Base-by-base conservation (phyloP, 768 basidiomycete species). In the Hydnomerulius pinastri region DNA sequence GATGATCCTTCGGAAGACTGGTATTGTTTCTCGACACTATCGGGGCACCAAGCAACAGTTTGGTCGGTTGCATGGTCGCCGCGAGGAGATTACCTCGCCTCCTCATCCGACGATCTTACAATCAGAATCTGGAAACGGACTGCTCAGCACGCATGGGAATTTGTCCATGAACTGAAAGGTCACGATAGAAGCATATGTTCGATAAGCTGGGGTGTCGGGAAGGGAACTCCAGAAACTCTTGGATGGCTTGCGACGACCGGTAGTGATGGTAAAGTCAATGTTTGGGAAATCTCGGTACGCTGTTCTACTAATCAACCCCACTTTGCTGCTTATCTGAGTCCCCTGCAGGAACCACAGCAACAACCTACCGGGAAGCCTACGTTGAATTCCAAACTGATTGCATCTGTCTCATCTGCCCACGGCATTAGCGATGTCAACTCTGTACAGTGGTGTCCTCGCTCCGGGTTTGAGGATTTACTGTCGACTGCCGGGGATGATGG, bases 1-100 rank as follows among this genome's bases (percentile, higher is more conserved):
- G 94, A 98, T 60, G 95, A 98, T 65, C 92, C 92, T 0, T 82
- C 83, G 23, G 92, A 96, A 54, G 97, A 99, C 66, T 98, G 97
- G 93, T 90, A 81, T 60, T 87, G 86, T 61, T 88, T 93, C 55
- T 67, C 82, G 50, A 95, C 93, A 1, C 77, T 98, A 3, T 77
- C 78, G 0, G 91, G 90, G 8, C 93, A 97, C 61, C 60, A 73
- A 0, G 91, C 88, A 11, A 99, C 97, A 0, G 94, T 99, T 12
- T 99, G 97, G 97, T 80, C 86, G 1, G 62, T 98, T 29, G 81
- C 89, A 4, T 99, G 87, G 77, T 74, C 85, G 4, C 90, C 92
- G 0, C 76, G 77, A 39, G 90, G 90, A 2, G 73, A 75, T 46
- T 96, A 87, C 63, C 79, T 99, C 25, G 94, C 92, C 0, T 91